A percentile compares a stretch with the other conserved stretches of the same genome.
These are phyloP conservation scores for Lophiostoma macrostomum DNA, from an alignment of 495 filamentous ascomycete genomes.

Conservation along the genomic window DNA sequence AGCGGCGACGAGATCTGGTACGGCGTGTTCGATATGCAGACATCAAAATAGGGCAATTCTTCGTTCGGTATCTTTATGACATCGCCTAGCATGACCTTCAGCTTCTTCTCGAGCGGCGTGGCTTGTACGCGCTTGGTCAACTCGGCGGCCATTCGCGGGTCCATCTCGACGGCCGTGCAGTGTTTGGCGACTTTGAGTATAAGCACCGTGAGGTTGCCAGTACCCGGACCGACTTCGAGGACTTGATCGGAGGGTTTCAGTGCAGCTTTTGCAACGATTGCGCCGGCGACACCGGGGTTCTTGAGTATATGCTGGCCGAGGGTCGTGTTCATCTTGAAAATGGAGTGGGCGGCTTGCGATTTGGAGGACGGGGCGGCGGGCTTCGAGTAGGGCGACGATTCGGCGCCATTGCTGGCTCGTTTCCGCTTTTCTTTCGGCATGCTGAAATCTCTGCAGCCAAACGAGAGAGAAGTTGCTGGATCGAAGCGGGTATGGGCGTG, in stretches of 20 bases:
- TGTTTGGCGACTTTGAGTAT: slow-evolving; percentile 81
- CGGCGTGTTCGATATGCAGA: slow-evolving; percentile 90
- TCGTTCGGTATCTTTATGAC: slow-evolving; percentile 88
- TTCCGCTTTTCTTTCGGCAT: slow-evolving; percentile 54
- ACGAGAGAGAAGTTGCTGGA: background rate
- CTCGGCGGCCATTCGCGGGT: slow-evolving; percentile 95
- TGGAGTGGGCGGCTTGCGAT: slow-evolving; percentile 61
- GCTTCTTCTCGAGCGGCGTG: slow-evolving; percentile 70
- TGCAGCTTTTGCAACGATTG: slow-evolving; percentile 81
- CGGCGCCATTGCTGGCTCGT: slow-evolving; percentile 51
- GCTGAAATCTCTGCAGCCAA: too few relatives aligned
- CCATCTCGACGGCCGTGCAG: slow-evolving; percentile 87
- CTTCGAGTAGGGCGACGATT: slow-evolving; percentile 53
- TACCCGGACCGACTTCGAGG: slow-evolving; percentile 73
- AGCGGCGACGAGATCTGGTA: slow-evolving; percentile 93
- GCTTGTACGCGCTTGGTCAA: slow-evolving; percentile 92
- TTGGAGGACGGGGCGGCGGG: slow-evolving; percentile 50
- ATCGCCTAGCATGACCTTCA: slow-evolving; percentile 86
- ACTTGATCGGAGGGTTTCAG: slow-evolving; percentile 85
- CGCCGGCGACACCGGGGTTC: slow-evolving; percentile 88
- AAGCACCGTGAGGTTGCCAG: slow-evolving; percentile 83
- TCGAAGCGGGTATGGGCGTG: background rate
- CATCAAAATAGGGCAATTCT: slow-evolving; percentile 80
- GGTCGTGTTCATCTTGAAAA: slow-evolving; percentile 84
- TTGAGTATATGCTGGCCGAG: slow-evolving; percentile 93